Conservation (phyloP, 2,329 filamentous ascomycete species). For the Mollisia scopiformis region DNA sequence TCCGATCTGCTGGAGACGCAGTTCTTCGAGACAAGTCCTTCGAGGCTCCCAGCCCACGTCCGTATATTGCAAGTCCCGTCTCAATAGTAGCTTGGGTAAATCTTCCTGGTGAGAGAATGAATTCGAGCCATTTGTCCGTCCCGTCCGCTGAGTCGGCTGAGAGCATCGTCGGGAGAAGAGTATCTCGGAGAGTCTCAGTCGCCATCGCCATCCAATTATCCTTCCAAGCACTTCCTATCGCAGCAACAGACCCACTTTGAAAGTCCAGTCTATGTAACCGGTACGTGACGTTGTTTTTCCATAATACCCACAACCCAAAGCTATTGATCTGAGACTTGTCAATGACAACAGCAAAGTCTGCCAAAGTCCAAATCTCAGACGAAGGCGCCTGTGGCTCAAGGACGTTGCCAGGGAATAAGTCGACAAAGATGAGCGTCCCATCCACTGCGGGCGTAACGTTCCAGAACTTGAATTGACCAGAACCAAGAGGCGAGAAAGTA, state of each 20-base stretch:
- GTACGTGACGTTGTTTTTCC: constrained; percentile 84
- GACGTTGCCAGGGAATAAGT: constrained; percentile 69
- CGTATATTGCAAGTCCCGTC: constrained; percentile 81
- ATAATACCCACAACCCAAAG: constrained; percentile 73
- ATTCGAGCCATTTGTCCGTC: constrained; percentile 84
- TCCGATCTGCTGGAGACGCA: constrained; percentile 71
- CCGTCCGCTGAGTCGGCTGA: constrained; percentile 68
- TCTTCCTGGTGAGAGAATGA: constrained; percentile 80
- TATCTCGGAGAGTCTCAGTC: constrained; percentile 57
- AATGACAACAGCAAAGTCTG: constrained; percentile 70
- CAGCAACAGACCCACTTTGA: constrained; percentile 45
- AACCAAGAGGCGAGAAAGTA: constrained; percentile 85
- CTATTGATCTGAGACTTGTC: constrained; percentile 53
- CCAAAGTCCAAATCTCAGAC: constrained; percentile 78
- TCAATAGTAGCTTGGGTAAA: constrained; percentile 82
- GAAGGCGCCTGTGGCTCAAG: constrained; percentile 71
- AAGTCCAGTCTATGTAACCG: constrained; percentile 75
- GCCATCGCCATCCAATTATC: constrained; percentile 72
- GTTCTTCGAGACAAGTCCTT: constrained; percentile 47
- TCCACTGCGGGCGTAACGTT: constrained; percentile 66
- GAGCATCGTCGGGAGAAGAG: constrained; percentile 59
- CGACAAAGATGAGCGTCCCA: constrained; percentile 63
- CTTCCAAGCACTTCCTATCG: constrained; percentile 53
- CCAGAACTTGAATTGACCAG: constrained; percentile 96
- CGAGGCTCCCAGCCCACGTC: constrained; percentile 58